These are phyloP conservation scores for Alternaria tenuissima DNA, from an alignment of 2,329 filamentous ascomycete species.

Conservation along the genomic window DNA sequence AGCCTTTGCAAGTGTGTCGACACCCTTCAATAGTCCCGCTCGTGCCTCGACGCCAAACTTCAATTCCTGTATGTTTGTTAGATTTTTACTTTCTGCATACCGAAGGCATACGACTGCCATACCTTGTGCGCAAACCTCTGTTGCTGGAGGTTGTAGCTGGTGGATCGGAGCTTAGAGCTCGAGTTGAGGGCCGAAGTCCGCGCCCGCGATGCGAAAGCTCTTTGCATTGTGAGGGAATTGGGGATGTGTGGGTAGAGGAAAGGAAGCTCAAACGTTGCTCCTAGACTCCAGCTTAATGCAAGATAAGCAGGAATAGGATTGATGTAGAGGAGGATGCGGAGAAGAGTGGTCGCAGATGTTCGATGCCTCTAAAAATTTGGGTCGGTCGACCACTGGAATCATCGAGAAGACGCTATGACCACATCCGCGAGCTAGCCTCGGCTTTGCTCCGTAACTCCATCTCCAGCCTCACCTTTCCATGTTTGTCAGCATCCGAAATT, in stretches of 20 bases:
- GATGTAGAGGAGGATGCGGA: conserved; percentile 33
- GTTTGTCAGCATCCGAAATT: background rate
- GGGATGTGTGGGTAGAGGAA: conserved; percentile 27
- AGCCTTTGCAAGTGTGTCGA: conserved; percentile 95
- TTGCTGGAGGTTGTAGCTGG: conserved; percentile 79
- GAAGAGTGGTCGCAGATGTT: conserved; percentile 16
- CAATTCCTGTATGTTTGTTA: conserved; percentile 72
- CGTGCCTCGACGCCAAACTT: conserved; percentile 98
- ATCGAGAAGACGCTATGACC: conserved; percentile 22
- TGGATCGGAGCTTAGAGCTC: conserved; percentile 58
- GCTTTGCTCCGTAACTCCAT: conserved; percentile 14
- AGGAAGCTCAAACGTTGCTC: conserved; percentile 42
- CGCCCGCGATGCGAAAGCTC: conserved; percentile 83
- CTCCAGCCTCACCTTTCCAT: conserved; percentile 2
- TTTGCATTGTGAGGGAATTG: conserved; percentile 78
- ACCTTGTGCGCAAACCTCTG: conserved; percentile 98
- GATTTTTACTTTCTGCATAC: background rate
- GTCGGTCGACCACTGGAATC: conserved; percentile 18
- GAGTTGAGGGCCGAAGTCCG: conserved; percentile 82
- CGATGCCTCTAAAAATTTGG: conserved; percentile 19
- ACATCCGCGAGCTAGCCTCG: conserved; percentile 17
- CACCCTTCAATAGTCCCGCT: conserved; percentile 87
- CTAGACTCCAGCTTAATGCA: conserved; percentile 49
- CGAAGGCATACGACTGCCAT: conserved; percentile 39
- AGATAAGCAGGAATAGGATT: conserved; percentile 41